These are phyloP conservation scores for Fusarium nanum DNA, from an alignment of 2,329 filamentous ascomycete species.

Conservation along the genomic window DNA sequence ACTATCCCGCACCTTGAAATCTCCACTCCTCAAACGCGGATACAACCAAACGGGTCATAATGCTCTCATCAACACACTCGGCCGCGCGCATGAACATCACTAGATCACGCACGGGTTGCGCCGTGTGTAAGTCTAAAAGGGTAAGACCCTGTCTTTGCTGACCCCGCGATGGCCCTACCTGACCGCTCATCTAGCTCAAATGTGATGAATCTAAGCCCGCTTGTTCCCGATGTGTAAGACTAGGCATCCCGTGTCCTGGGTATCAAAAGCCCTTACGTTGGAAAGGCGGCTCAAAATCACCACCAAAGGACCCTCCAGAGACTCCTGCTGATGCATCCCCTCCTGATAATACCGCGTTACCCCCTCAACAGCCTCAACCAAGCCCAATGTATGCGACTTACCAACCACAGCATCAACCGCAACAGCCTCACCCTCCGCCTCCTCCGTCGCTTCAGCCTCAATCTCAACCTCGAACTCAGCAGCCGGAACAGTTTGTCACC, in stretches of 20 bases:
- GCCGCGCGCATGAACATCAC: slow-evolving; percentile 39
- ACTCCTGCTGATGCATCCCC: slow-evolving; percentile 13
- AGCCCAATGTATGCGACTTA: slow-evolving; percentile 13
- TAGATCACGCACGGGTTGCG: slow-evolving; percentile 39
- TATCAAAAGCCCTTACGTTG: slow-evolving; percentile 39
- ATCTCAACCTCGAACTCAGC: slow-evolving; percentile 8
- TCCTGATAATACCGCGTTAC: background rate
- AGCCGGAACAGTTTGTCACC: slow-evolving; percentile 9
- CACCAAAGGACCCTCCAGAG: slow-evolving; percentile 2
- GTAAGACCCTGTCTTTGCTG: slow-evolving; percentile 15
- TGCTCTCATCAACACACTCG: slow-evolving; percentile 23
- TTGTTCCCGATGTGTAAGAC: slow-evolving; percentile 39
- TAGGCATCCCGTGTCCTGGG: slow-evolving; percentile 40
- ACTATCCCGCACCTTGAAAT: slow-evolving; percentile 26
- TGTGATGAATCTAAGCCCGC: slow-evolving; percentile 38
- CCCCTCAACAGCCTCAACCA: slow-evolving; percentile 7
- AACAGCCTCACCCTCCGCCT: background rate
- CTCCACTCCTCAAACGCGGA: slow-evolving; percentile 36
- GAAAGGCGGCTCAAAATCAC: slow-evolving; percentile 26
- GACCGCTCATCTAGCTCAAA: slow-evolving; percentile 34
- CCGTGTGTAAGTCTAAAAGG: slow-evolving; percentile 40
- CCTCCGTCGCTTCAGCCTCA: background rate
- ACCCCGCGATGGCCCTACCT: background rate
- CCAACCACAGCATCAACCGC: slow-evolving; percentile 2
- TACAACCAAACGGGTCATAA: slow-evolving; percentile 21